Base-by-base conservation (phyloP, 176 grass and related monocot species). In the Oryza glumipatula region DNA sequence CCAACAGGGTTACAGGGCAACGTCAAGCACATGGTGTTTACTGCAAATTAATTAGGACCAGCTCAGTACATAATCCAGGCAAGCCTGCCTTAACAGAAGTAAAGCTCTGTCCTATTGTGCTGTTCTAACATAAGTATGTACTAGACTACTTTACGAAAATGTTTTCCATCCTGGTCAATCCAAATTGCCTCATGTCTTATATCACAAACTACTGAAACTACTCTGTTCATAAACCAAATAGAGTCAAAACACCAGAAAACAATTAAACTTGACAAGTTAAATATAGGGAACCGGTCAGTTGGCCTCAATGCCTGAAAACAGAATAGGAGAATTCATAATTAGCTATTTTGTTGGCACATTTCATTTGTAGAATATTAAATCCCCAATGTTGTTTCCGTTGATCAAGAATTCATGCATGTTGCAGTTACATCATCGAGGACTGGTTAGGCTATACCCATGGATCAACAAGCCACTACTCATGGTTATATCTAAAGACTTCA, bases 41-140 rank as follows among this genome's bases (percentile, higher is more conserved):
- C 17, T 7, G 21, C 16, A 68, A 86, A 79, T 43, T 67, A 45
- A 38, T 51, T 44, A 74, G 35, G 12, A 24, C 23, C 44, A 71
- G 33, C 21, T 77, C 24, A 86, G n/a, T 33, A 26, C 21, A 76
- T 81, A 76, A 41, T 36, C 65, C 17, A 81, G 12, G 28, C 73
- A 89, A 54, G 35, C 74, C 74, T 32, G 1, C 73, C 68, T 66
- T 3, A 16, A 80, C 41, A 54, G 19, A 45, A 58, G 19, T 66
- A 44, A 45, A 60, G 35, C 45, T 35, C 22, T 52, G 76, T 24
- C 39, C 2, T 33, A 24, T 61, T 44, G 12, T 56, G 56, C 6
- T 43, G 15, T 10, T 84, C 36, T 58, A 84, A 44, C 32, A 32
- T 73, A 38, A 66, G 46, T 26, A 68, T n/a, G 1, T 19, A 78